Conservation (phyloP, 164 flowering plant species). For the Akebia trifoliata region DNA sequence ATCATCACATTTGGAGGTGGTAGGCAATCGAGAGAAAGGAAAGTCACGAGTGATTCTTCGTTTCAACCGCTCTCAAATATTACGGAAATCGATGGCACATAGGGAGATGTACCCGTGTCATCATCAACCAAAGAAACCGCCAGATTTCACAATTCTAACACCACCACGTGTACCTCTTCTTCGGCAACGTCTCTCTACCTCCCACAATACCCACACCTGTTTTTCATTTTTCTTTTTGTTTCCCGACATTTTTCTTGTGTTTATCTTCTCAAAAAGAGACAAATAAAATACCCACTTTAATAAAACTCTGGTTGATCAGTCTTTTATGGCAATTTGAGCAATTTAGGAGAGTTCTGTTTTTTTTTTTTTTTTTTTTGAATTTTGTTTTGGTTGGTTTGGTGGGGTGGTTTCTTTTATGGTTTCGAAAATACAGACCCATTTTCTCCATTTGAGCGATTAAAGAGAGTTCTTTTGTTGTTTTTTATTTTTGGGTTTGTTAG, state of each 20-base stretch:
- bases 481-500: not conserved
- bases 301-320: not conserved
- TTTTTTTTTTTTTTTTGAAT: too few relatives aligned
- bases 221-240: not conserved
- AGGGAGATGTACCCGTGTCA: conserved; percentile 10
- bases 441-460: not conserved
- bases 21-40: not conserved
- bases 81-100: conserved; percentile 7
- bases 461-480: not conserved
- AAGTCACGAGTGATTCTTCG: not conserved
- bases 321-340: conserved; percentile 5
- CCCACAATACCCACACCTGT: not conserved
- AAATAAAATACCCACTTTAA: not conserved
- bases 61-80: not conserved
- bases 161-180: conserved; percentile 14
- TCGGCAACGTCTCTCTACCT: not conserved
- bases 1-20: not conserved
- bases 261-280: not conserved
- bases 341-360: too few relatives aligned
- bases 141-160: conserved; percentile 3
- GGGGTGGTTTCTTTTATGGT: too few relatives aligned
- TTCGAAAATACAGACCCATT: too few relatives aligned
- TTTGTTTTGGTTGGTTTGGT: too few relatives aligned
- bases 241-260: not conserved
- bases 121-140: conserved; percentile 2